Evolutionary conservation across 805 yeast genomes (phyloP).

Genomic region (Grigorovia yakushimaensis): DNA sequence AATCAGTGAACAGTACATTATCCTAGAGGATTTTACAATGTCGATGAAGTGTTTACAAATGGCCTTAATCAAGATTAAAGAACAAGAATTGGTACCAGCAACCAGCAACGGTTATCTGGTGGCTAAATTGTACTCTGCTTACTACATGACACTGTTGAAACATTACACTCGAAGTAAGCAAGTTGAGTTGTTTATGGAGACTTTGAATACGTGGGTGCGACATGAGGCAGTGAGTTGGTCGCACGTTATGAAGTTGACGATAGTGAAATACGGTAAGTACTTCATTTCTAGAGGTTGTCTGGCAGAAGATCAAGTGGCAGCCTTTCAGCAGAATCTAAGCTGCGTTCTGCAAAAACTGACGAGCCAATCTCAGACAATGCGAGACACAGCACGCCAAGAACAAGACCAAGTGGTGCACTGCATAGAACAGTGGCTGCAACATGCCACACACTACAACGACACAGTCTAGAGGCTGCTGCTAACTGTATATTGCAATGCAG

Average conservation of each 20-base stretch:
- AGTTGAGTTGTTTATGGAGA: background rate
- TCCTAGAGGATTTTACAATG: background rate
- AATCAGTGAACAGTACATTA: background rate
- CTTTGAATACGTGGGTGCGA: background rate
- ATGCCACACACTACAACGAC: too few species aligned
- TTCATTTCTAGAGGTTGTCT: background rate
- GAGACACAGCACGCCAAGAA: background rate
- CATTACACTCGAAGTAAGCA: background rate
- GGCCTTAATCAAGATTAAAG: background rate
- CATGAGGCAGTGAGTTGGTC: background rate
- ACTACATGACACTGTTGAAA: background rate
- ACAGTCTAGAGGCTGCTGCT: too few species aligned
- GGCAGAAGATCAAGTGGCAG: background rate
- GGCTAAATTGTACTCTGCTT: background rate
- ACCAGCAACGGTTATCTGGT: background rate
- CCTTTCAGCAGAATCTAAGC: background rate
- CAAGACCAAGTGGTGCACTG: background rate
- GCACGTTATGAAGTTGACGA: background rate
- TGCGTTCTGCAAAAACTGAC: background rate
- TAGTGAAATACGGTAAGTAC: background rate
- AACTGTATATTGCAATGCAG: too few species aligned
- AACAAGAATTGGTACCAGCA: background rate
- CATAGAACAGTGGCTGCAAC: too few species aligned
- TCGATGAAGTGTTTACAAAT: background rate
- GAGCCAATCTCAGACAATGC: background rate